Base-by-base conservation (phyloP, 208 protist genomes). In the Trichomonas gallinae region DNA sequence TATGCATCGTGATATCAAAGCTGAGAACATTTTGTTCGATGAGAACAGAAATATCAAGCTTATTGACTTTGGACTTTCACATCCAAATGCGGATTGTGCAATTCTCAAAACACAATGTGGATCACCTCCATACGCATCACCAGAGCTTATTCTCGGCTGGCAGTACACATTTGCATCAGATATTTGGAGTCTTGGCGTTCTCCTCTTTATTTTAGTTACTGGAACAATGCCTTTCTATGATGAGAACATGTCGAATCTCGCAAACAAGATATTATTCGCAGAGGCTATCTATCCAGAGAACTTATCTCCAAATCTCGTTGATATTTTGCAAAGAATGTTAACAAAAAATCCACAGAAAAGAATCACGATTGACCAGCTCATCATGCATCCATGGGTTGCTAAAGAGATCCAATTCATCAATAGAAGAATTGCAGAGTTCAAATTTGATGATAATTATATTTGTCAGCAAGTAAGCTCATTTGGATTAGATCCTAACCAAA, bases 21-120 rank as follows among this genome's bases (percentile, higher is more conserved):
- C 31, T 2, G 87, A 93, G 36, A 93, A 93, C 45, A 44, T 93
- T 17, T 44, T 93, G 8, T 38, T 93, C 13, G 87, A 93, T 51
- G 8, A 13, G 4, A 0, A 93, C 36, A 40, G 38, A 40, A 93
- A 93, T 38, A 48, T 93, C 17, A 93, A 44, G 31, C 15, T 93
- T 38, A 58, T 51, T 17, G 87, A 93, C 51, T 93, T 93, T 58
- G 87, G 87, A 38, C 15, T 93, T 11, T 93, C 87, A 38, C 48
- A 38, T 17, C 13, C 13, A 38, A 38, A 38, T 10, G 6, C 40
- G 34, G 98, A 98, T 96, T 2, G 34, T 38, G 23, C 40, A 26
- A 10, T 48, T 2, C 4, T 89, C 0, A 15, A 87, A n/a, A 89
- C 87, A 9, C 34, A 13, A 9, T 96, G 96, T 23, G 96, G 96